These are phyloP conservation scores for Gossypium ekmanianum DNA, from an alignment of 345 rosid species.

Conservation along the genomic window DNA sequence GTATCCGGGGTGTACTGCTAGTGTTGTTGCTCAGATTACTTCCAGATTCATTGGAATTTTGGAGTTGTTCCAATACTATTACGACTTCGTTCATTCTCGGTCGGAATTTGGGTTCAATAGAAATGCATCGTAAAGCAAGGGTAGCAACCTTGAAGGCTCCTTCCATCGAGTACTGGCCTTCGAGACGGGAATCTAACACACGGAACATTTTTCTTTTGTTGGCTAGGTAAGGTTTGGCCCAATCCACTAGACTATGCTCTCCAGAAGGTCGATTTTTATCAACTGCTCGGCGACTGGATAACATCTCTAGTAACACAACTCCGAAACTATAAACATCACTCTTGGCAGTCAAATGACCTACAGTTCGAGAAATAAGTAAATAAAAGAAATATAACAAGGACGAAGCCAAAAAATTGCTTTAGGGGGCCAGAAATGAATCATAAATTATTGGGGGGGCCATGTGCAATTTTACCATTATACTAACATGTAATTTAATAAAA, in stretches of 20 bases:
- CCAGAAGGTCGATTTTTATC: no score
- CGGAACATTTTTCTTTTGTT: conserved; percentile 46
- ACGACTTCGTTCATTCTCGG: conserved; percentile 84
- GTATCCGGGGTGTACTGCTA: conserved; percentile 25
- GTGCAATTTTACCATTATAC: no score
- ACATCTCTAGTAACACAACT: no score
- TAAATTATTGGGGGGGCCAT: no score
- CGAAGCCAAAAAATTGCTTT: no score
- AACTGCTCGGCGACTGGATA: no score
- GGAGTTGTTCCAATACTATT: conserved; percentile 50
- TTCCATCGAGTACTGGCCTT: conserved; percentile 47
- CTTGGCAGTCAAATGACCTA: conserved; percentile 72
- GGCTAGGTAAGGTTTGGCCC: no score
- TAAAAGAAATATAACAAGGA: neutral
- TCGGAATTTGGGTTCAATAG: conserved; percentile 55
- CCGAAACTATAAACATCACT: no score
- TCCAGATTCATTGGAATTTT: conserved; percentile 37
- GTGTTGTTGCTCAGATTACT: conserved; percentile 6
- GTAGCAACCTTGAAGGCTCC: conserved; percentile 40
- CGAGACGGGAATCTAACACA: conserved; percentile 69
- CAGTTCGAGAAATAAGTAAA: neutral
- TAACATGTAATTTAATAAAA: no score
- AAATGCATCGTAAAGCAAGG: conserved; percentile 68
- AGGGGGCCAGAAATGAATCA: no score
- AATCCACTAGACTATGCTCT: no score